Percentiles rank a stretch among this genome's conserved stretches.
Evolutionary conservation across 768 basidiomycete species (phyloP).

Genomic region (Clitopilus passeckerianus): DNA sequence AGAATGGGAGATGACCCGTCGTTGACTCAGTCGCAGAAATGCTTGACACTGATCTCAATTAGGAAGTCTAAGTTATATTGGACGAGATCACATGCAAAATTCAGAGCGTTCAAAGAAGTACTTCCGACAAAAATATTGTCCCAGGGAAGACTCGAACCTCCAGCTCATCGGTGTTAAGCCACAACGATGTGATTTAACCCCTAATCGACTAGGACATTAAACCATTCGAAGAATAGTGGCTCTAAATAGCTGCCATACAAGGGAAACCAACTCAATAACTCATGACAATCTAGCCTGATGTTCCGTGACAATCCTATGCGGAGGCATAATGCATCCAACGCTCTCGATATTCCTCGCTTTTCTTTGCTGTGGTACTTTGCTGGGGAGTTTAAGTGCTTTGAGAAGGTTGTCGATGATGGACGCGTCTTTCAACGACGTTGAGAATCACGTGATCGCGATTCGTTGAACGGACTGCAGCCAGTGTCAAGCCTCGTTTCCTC

Average conservation of each 20-base stretch:
- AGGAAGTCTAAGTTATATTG: too few species aligned
- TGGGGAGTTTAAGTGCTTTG: not conserved
- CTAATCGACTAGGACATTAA: slow-evolving; percentile 14
- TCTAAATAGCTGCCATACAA: too few species aligned
- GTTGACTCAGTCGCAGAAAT: not conserved
- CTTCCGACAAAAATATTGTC: slow-evolving; percentile 8
- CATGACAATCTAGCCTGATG: too few species aligned
- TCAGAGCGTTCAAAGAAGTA: too few species aligned
- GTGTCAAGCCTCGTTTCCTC: not conserved
- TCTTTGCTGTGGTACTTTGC: too few species aligned
- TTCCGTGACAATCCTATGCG: too few species aligned
- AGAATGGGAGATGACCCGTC: not conserved
- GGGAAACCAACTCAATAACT: too few species aligned
- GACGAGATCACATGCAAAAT: too few species aligned
- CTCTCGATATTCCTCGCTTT: too few species aligned
- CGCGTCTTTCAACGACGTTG: slow-evolving; percentile 4
- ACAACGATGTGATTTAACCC: slow-evolving; percentile 17
- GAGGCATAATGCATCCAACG: too few species aligned
- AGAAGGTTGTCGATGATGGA: not conserved
- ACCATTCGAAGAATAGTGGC: not conserved
- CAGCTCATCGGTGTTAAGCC: slow-evolving; percentile 10
- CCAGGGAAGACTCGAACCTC: slow-evolving; percentile 12
- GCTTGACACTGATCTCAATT: not conserved
- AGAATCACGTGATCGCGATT: slow-evolving; percentile 23
- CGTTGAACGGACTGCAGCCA: slow-evolving; percentile 10